phyloP scores from a whole-genome alignment of 306 rosid species.

The Glycine soja region DNA sequence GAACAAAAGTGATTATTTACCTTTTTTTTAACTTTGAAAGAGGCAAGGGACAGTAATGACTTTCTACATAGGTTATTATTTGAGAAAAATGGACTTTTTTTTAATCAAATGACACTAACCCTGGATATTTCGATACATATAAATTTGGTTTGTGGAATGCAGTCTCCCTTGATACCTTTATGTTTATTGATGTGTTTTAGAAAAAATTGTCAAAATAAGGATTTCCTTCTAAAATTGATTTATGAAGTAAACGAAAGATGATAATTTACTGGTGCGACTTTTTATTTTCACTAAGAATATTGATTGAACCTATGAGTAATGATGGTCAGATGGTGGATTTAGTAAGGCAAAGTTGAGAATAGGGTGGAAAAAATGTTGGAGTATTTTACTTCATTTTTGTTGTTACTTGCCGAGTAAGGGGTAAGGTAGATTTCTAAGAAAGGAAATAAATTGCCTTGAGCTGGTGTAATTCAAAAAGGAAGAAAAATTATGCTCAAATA shows the following conservation, averaged over 20 bases:
- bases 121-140: constrained; percentile 5
- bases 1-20: no score
- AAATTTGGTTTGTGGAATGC: constrained; percentile 23
- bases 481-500: background rate
- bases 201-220: constrained; percentile 5
- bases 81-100: background rate
- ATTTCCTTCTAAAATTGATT: constrained; percentile 11
- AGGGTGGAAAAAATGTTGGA: background rate
- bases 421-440: background rate
- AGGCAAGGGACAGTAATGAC: constrained; percentile 11
- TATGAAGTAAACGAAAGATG: constrained; percentile 4
- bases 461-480: background rate
- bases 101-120: constrained; percentile 24
- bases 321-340: background rate
- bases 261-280: constrained; percentile 6
- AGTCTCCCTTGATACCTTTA: constrained; percentile 2
- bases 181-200: constrained; percentile 5
- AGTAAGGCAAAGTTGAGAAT: constrained; percentile 24
- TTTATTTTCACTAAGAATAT: background rate
- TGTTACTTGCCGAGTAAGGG: constrained; percentile 7
- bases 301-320: constrained; percentile 14
- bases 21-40: constrained; percentile 32
- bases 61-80: background rate
- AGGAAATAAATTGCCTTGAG: background rate
- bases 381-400: constrained; percentile 3